Base-by-base conservation (phyloP, 2,329 filamentous ascomycete species). In the Pseudogymnoascus sp. region DNA sequence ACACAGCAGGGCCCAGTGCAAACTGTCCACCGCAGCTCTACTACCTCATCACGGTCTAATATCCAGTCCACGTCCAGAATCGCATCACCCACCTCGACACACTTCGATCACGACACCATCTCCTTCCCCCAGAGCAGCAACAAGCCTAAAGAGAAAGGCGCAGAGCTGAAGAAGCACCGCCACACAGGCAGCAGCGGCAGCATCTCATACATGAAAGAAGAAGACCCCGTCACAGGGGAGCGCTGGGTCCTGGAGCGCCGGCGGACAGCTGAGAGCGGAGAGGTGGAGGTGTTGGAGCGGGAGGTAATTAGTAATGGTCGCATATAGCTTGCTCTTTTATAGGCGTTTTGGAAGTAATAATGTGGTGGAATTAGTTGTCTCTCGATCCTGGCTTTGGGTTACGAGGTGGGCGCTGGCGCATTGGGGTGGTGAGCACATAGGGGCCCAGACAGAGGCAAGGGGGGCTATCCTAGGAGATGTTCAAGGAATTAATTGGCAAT, bases 241-340 rank as follows among this genome's bases (percentile, higher is more conserved):
- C 77, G 86, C 53, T 91, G 88, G 88, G 83, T 91, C 7, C 77
- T 91, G 68, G 88, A 91, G 73, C 76, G 88, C 37, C 79, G 88
- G 61, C 77, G 88, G 37, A 88, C 86, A 2, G 84, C 79, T 0
- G 87, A 90, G 69, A 81, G 78, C 64, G 88, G 87, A 0, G 81
- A 88, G 72, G 74, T 87, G 62, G 85, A 88, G 70, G 74, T 89
- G n/a, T 74, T 89, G 3, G 86, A 83, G 50, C 77, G 87, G 62
- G 84, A 89, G 72, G 77, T 89, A 64, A 81, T 90, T 9, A 80
- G 83, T 65, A 83, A 84, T 10, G 69, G 71, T 4, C 69, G 68
- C 64, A 70, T 70, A 64, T 70, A 65, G 61, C 9, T 23, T 35
- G 17, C 17, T 21, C 9, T 33, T 56, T 33, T 56, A 6, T 15